Evolutionary conservation across 345 rosid genomes (phyloP).

Genomic region (Hibiscus mutabilis): DNA sequence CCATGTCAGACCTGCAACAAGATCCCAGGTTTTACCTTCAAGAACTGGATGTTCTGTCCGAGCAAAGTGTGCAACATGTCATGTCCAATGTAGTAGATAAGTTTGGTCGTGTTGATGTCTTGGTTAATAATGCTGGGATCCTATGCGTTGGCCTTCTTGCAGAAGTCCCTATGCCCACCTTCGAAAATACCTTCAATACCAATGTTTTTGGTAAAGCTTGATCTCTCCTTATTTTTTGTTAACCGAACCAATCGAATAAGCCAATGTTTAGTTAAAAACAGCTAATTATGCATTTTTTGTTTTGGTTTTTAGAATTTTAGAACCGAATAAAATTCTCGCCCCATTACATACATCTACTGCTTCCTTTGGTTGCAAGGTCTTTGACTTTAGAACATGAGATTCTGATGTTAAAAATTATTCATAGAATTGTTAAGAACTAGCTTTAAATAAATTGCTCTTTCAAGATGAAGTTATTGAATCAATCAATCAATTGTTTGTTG

Average conservation of each 20-base stretch:
- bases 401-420: not conserved
- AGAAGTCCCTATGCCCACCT: conserved; percentile 56
- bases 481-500: not conserved
- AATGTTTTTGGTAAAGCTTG: conserved; percentile 56
- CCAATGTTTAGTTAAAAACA: not conserved
- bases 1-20: conserved; percentile 63
- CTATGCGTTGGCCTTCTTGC: conserved; percentile 83
- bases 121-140: conserved; percentile 80
- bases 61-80: conserved; percentile 40
- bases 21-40: conserved; percentile 56
- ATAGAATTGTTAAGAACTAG: not conserved
- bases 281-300: not conserved
- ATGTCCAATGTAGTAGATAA: conserved; percentile 46
- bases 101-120: conserved; percentile 59
- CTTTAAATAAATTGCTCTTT: not conserved
- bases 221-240: not conserved
- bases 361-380: too few species aligned
- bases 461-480: not conserved
- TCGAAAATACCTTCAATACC: conserved; percentile 55
- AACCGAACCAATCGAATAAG: not conserved
- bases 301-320: not conserved
- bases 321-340: too few species aligned
- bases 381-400: too few species aligned
- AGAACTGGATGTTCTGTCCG: conserved; percentile 73
- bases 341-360: too few species aligned